Percentiles rank a stretch among this genome's conserved stretches.
These are phyloP conservation scores for Microcyclospora tardicrescens DNA, from an alignment of 2,329 filamentous ascomycete genomes.

Conservation along the genomic window DNA sequence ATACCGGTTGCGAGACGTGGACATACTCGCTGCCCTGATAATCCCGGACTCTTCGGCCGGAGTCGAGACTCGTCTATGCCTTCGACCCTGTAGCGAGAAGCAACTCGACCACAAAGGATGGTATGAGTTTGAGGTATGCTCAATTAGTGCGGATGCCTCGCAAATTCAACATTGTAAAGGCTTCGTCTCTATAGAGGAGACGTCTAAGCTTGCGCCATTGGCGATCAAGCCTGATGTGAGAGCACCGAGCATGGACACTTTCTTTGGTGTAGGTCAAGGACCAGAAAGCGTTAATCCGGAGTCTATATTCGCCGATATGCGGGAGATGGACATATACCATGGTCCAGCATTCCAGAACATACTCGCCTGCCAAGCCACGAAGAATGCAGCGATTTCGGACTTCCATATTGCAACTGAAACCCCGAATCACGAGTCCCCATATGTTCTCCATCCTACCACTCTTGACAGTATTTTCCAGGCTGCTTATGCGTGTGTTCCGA, in stretches of 20 bases:
- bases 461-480: too few relatives aligned
- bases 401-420: not conserved
- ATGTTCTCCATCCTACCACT: too few relatives aligned
- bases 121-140: not conserved
- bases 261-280: not conserved
- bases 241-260: not conserved
- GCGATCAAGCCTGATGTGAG: not conserved
- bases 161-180: not conserved
- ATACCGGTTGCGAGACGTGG: slow-evolving; percentile 35
- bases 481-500: too few relatives aligned
- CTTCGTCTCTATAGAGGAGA: too few relatives aligned
- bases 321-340: not conserved
- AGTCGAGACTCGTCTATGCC: slow-evolving; percentile 35
- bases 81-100: not conserved
- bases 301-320: not conserved
- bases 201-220: too few relatives aligned
- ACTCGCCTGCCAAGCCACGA: not conserved
- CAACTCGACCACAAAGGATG: not conserved
- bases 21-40: slow-evolving; percentile 40
- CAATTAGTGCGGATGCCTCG: not conserved
- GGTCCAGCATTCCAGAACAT: slow-evolving; percentile 1
- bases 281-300: not conserved
- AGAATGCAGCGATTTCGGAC: not conserved
- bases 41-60: slow-evolving; percentile 36
- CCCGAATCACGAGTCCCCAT: too few relatives aligned